Base-by-base conservation (phyloP, 139 green algal species). In the Coccomyxa sp. region DNA sequence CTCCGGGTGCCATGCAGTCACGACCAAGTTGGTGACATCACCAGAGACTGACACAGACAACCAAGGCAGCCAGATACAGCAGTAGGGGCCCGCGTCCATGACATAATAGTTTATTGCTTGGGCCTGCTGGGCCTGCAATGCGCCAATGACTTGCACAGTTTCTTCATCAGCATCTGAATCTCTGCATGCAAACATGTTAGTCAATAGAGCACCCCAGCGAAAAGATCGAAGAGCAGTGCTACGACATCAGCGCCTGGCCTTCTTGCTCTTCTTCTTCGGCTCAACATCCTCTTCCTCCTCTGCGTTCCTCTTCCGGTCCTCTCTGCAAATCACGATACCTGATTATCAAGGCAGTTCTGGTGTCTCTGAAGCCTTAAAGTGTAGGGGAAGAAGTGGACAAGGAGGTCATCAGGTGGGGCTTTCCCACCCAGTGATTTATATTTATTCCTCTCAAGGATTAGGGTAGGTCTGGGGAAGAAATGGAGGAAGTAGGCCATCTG, bases 251-350 rank as follows among this genome's bases (percentile, higher is more conserved):
- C 79, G 66, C 51, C 45, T 82, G 58, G 77, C 66, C 51, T 80
- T 79, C 38, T 83, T 77, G 18, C 68, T 78, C 67, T 82, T 83
- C 25, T 76, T 76, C 28, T 45, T 58, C 12, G 71, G 15, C 12
- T 88, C 85, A 21, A 85, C 85, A 38, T 88, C 85, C 27, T 75
- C 74, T n/a, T n/a, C n/a, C 23, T 87, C 84, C 77, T 28, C 31
- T 12, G 59, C 81, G 32, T 79, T 75, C 15, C 78, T 67, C 31
- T 83, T 67, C 17, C 76, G 67, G 77, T 88, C 85, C 32, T 84
- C 85, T 74, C 81, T 85, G 82, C 76, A 78, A 67, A 25, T 9
- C 63, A 71, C 1, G 18, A 71, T 21, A 71, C 21, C 63, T 71
- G 63, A 11, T 21, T 71, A 9, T 71, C 38, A 51, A 51, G 38